Evolutionary conservation across 495 filamentous ascomycete genomes (phyloP).

Genomic region (Friedmanniomyces endolithicus): DNA sequence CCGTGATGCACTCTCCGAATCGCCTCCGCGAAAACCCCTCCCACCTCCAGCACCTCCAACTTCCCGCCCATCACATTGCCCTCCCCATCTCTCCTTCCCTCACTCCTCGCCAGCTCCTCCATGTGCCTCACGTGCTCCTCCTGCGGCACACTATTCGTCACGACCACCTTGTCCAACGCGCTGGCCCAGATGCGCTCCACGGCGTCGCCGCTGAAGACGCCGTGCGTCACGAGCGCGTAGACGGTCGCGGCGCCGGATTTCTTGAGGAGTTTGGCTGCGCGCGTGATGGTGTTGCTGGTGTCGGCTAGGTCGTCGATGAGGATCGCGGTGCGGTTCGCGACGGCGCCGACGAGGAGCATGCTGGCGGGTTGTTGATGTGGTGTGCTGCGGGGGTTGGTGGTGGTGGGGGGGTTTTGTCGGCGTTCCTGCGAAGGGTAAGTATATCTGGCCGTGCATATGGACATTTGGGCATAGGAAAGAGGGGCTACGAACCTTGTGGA

Average conservation of each 20-base stretch:
- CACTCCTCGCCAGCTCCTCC: neutral
- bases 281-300: slow-evolving; percentile 90
- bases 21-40: slow-evolving; percentile 89
- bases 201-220: slow-evolving; percentile 86
- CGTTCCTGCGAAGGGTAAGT: slow-evolving; percentile 55
- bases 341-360: slow-evolving; percentile 96
- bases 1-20: slow-evolving; percentile 95
- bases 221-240: slow-evolving; percentile 86
- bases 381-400: slow-evolving; percentile 48
- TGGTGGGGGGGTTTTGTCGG: slow-evolving; percentile 53
- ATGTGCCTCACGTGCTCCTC: slow-evolving; percentile 52
- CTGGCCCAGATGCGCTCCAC: slow-evolving; percentile 86
- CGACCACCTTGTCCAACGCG: slow-evolving; percentile 77
- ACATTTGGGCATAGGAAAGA: neutral
- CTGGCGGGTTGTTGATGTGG: slow-evolving; percentile 89
- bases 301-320: slow-evolving; percentile 91
- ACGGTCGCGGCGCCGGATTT: slow-evolving; percentile 81
- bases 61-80: slow-evolving; percentile 47
- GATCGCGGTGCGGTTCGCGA: slow-evolving; percentile 68
- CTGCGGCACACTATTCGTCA: slow-evolving; percentile 90
- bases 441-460: slow-evolving; percentile 1
- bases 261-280: slow-evolving; percentile 92
- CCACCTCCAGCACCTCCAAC: slow-evolving; percentile 84
- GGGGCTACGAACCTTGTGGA: slow-evolving; percentile 69
- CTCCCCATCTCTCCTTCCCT: neutral